A percentile compares a stretch with the other conserved stretches of the same genome.
Evolutionary conservation across 306 rosid genomes (phyloP).

Genomic region (Cucurbita ficifolia): DNA sequence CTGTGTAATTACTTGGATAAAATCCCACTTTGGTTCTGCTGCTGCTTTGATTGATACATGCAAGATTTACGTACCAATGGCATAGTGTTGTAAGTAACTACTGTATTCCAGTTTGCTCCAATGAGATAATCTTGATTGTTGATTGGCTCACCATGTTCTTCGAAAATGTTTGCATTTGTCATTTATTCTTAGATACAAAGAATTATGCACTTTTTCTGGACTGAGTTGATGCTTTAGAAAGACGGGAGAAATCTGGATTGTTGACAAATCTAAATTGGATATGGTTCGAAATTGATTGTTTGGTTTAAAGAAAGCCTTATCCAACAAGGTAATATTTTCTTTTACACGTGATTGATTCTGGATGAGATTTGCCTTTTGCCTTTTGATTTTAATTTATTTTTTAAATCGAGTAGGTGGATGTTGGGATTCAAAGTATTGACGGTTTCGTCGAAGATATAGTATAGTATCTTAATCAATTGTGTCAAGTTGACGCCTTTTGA

Average conservation of each 20-base stretch:
- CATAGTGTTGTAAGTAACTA: background rate
- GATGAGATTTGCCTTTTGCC: too few relatives aligned
- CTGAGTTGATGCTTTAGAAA: background rate
- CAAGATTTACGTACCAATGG: background rate
- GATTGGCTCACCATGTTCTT: background rate
- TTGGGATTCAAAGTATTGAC: too few relatives aligned
- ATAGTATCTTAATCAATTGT: too few relatives aligned
- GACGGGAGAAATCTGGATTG: background rate
- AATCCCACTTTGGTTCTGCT: constrained; percentile 4
- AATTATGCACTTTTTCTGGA: background rate
- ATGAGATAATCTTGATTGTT: background rate
- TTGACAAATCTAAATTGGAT: too few relatives aligned
- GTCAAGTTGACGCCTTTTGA: too few relatives aligned
- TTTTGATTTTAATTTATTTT: too few relatives aligned
- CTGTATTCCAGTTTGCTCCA: background rate
- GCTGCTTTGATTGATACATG: background rate
- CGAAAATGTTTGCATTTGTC: background rate
- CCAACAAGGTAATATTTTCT: too few relatives aligned
- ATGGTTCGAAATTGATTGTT: too few relatives aligned
- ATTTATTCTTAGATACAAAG: background rate
- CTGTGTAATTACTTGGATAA: constrained; percentile 5
- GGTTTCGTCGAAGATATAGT: too few relatives aligned
- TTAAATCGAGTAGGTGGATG: too few relatives aligned
- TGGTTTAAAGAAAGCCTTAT: too few relatives aligned
- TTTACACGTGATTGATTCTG: too few relatives aligned